Conservation (phyloP, 2,329 filamentous ascomycete species). For the Cercospora sp. region DNA sequence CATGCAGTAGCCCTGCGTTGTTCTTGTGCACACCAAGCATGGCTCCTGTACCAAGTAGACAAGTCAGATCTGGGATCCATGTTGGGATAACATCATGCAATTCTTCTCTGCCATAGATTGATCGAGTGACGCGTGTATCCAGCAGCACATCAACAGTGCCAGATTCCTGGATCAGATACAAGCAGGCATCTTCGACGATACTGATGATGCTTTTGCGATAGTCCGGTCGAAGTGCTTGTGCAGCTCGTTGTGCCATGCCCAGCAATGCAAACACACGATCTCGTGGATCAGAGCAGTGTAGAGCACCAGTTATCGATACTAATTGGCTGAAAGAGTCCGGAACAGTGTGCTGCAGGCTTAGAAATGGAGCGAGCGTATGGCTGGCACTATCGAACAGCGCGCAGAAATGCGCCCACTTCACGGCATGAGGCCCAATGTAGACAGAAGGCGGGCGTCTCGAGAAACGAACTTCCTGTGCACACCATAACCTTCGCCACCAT, state of each 20-base stretch:
- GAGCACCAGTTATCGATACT: slow-evolving; percentile 17
- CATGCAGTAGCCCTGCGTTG: slow-evolving; percentile 16
- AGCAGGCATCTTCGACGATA: slow-evolving; percentile 28
- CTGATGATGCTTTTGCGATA: slow-evolving; percentile 22
- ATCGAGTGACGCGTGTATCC: slow-evolving; percentile 20
- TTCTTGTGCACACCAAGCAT: slow-evolving; percentile 15
- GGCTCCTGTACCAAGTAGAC: not conserved
- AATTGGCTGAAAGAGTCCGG: slow-evolving; percentile 17
- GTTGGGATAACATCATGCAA: slow-evolving; percentile 11
- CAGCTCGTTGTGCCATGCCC: slow-evolving; percentile 14
- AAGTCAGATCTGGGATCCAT: slow-evolving; percentile 23
- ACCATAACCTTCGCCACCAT: slow-evolving; percentile 30
- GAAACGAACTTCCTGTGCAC: slow-evolving; percentile 23
- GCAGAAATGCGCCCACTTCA: slow-evolving; percentile 25
- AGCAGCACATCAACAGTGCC: slow-evolving; percentile 26
- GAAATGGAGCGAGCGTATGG: slow-evolving; percentile 22
- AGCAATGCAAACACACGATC: slow-evolving; percentile 29
- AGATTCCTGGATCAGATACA: slow-evolving; percentile 24
- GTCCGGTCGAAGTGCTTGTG: slow-evolving; percentile 17
- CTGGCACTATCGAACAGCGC: slow-evolving; percentile 18
- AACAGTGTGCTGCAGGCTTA: slow-evolving; percentile 11
- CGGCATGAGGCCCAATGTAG: slow-evolving; percentile 26
- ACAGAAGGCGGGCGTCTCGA: slow-evolving; percentile 22
- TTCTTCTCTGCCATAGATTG: not conserved
- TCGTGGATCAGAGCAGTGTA: slow-evolving; percentile 25